phyloP scores from a whole-genome alignment of 2,329 filamentous ascomycete genomes.

The Stemphylium beticola region DNA sequence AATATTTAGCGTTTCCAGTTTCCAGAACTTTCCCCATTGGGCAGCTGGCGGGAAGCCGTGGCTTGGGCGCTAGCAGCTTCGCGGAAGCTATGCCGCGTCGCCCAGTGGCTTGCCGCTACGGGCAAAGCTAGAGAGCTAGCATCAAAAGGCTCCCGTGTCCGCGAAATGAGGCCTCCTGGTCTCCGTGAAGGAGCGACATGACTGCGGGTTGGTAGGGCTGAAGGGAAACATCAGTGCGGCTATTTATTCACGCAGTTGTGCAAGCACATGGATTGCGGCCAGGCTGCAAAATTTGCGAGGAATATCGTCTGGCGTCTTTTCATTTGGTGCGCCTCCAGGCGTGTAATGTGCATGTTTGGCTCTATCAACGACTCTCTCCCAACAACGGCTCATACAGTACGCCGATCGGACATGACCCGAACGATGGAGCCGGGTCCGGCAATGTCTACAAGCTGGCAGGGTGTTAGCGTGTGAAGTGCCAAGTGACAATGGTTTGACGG shows the following conservation, averaged over 20 bases:
- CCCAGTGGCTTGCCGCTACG: background rate
- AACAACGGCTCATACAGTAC: conserved; percentile 69
- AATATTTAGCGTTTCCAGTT: conserved; percentile 1
- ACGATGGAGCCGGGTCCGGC: conserved; percentile 88
- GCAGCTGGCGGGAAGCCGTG: background rate
- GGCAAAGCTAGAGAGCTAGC: conserved; percentile 7
- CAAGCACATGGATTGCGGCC: conserved; percentile 25
- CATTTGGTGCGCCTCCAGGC: background rate
- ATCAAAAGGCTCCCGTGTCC: conserved; percentile 13
- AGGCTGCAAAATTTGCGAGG: conserved; percentile 16
- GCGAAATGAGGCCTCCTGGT: conserved; percentile 13
- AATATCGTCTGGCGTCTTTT: conserved; percentile 14
- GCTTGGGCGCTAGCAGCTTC: conserved; percentile 2
- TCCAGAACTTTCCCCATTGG: conserved; percentile 2
- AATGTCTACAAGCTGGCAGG: conserved; percentile 76
- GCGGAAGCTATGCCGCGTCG: conserved; percentile 34
- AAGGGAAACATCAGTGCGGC: conserved; percentile 29
- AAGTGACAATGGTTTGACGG: background rate
- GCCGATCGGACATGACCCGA: conserved; percentile 93
- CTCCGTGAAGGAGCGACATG: conserved; percentile 8
- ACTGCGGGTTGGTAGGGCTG: conserved; percentile 19
- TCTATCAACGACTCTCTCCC: background rate
- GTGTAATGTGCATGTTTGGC: background rate
- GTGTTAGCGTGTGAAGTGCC: conserved; percentile 18
- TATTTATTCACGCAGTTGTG: conserved; percentile 23